phyloP scores from a whole-genome alignment of 139 green algal genomes.

The Bryopsis sp. region DNA sequence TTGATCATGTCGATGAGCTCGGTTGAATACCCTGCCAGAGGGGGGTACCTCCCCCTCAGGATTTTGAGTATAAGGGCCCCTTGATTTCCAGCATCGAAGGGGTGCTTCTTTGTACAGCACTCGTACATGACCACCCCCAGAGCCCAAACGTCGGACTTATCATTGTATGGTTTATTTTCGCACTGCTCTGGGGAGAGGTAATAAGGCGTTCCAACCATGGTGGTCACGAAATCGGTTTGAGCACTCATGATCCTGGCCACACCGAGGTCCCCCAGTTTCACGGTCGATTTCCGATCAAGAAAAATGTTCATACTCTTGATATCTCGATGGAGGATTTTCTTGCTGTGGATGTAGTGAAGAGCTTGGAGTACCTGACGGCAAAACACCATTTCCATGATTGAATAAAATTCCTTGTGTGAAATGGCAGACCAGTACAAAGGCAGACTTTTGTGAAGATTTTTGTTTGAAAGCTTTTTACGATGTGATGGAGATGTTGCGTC shows the following conservation, averaged over 20 bases:
- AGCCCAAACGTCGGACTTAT: constrained; percentile 62
- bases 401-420: not conserved
- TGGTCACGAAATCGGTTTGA: constrained; percentile 14
- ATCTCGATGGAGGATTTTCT: constrained; percentile 44
- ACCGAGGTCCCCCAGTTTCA: constrained; percentile 67
- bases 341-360: constrained; percentile 1
- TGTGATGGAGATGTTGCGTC: too few species aligned
- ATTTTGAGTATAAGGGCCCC: constrained; percentile 68
- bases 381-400: not conserved
- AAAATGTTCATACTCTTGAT: constrained; percentile 56
- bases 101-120: constrained; percentile 43
- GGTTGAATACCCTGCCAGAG: constrained; percentile 39
- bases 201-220: constrained; percentile 43
- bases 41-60: constrained; percentile 40
- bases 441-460: too few species aligned
- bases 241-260: constrained; percentile 35
- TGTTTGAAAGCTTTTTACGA: too few species aligned
- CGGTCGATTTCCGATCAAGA: constrained; percentile 26
- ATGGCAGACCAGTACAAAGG: too few species aligned
- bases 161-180: constrained; percentile 68
- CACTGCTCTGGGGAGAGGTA: constrained; percentile 44
- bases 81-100: constrained; percentile 63
- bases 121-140: constrained; percentile 45
- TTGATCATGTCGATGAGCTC: constrained; percentile 34
- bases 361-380: not conserved